Conservation (phyloP, 2,329 filamentous ascomycete genomes). For the Pseudogymnoascus sp. region DNA sequence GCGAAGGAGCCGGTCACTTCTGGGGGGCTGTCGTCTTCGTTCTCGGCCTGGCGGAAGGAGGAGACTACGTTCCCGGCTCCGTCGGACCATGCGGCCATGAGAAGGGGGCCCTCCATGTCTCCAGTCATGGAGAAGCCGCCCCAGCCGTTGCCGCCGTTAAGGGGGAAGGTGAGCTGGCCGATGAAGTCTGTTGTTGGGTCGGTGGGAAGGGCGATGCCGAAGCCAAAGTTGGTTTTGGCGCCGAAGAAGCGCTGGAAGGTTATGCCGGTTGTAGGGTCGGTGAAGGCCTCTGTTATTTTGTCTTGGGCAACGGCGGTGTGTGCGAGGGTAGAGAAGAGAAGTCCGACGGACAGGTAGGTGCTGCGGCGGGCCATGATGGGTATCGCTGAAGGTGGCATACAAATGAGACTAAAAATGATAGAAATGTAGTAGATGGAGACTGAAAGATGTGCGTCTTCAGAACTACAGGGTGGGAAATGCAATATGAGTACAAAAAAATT, state of each 20-base stretch:
- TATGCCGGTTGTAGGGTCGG: slow-evolving; percentile 29
- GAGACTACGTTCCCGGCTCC: slow-evolving; percentile 31
- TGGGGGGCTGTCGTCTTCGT: slow-evolving; percentile 35
- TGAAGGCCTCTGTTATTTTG: slow-evolving; percentile 20
- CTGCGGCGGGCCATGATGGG: neutral
- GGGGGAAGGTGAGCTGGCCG: slow-evolving; percentile 37
- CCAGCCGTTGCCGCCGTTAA: slow-evolving; percentile 35
- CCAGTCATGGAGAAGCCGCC: slow-evolving; percentile 37
- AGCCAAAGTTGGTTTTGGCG: slow-evolving; percentile 31
- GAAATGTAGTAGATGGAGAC: neutral
- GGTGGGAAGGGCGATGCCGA: slow-evolving; percentile 37
- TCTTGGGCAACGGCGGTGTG: neutral
- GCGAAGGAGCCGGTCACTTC: slow-evolving; percentile 35
- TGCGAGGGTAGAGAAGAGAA: neutral
- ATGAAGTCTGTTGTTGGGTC: slow-evolving; percentile 36
- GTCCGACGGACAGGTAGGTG: neutral
- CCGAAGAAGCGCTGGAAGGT: slow-evolving; percentile 34
- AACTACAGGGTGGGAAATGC: neutral
- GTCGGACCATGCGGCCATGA: slow-evolving; percentile 38
- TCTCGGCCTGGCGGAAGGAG: slow-evolving; percentile 36
- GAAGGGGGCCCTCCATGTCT: slow-evolving; percentile 37
- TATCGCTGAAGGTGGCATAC: neutral
- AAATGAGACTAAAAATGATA: neutral
- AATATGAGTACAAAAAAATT: neutral
- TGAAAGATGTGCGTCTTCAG: neutral